Evolutionary conservation across 441 rosid genomes (phyloP), one percentile per base, ranked within the genome.

Genomic region (Breynia disticha): DNA sequence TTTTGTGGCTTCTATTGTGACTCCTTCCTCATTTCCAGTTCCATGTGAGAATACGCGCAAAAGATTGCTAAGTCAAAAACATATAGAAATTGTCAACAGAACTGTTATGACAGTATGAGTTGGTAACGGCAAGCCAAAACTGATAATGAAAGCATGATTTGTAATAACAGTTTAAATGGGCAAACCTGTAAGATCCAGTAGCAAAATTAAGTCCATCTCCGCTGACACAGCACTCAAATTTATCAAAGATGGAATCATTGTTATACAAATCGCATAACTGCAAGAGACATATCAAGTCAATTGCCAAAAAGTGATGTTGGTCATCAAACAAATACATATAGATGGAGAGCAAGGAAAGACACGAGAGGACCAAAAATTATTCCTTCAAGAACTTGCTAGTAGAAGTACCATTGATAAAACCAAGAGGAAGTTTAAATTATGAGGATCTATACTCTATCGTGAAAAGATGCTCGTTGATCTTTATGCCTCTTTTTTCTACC

Each of bases 101-200:
- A 64, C 47, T 48, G 55, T 15, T 41, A 52, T 46, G 46, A 37
- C 37, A n/a, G n/a, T n/a, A n/a, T n/a, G n/a, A n/a, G n/a, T 22
- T n/a, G 21, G 24, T 54, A 19, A 46, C 11, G 52, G 52, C 39
- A 35, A 18, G 51, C 21, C 51, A 56, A 16, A 49, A 59, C 46
- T 46, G 8, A 60, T 44, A 54, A n/a, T n/a, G n/a, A n/a, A n/a
- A n/a, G n/a, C n/a, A n/a, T n/a, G n/a, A n/a, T n/a, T n/a, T 47
- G 54, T 7, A 45, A 38, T 28, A 14, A 55, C 19, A 56, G 45
- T 53, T 57, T 46, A 48, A 38, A 47, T 35, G 51, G 49, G 46
- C 58, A 53, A 51, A 79, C 93, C 93, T 82, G 71, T 84, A 84
- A 65, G 93, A 84, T 59, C 88, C 88, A 19, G 88, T 79, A 7